Percentiles rank a stretch among this genome's conserved stretches.
Evolutionary conservation across 805 yeast genomes (phyloP).

Genomic region (Myxozyma udenii): DNA sequence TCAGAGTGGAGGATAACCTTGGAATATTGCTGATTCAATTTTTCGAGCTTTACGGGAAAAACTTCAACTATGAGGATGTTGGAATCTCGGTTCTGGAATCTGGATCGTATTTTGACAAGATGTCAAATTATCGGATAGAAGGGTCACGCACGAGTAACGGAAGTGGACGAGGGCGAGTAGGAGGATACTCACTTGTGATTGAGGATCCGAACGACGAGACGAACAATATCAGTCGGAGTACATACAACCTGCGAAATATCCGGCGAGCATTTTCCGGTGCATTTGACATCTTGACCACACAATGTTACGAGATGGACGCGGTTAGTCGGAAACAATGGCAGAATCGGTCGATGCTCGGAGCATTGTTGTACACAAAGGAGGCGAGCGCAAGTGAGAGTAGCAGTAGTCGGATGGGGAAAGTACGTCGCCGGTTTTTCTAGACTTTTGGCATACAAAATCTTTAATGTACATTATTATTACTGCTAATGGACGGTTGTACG

Average conservation of each 20-base stretch:
- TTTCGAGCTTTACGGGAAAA: conserved; percentile 85
- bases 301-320: conserved; percentile 67
- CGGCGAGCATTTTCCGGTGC: conserved; percentile 89
- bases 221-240: conserved; percentile 77
- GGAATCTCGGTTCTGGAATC: conserved; percentile 58
- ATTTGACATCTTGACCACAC: conserved; percentile 66
- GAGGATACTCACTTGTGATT: conserved; percentile 60
- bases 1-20: conserved; percentile 67
- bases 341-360: conserved; percentile 71
- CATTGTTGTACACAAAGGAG: conserved; percentile 10
- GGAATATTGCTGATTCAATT: conserved; percentile 88
- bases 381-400: too few relatives aligned
- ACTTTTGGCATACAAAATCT: too few relatives aligned
- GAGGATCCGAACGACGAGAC: conserved; percentile 83
- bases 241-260: conserved; percentile 73
- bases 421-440: too few relatives aligned
- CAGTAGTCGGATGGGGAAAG: too few relatives aligned
- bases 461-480: too few relatives aligned
- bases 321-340: conserved; percentile 64
- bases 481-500: too few relatives aligned
- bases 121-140: conserved; percentile 50
- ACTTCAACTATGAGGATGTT: conserved; percentile 78
- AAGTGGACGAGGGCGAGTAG: background rate
- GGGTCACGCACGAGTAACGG: too few relatives aligned
- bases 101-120: conserved; percentile 60